Conservation (phyloP, 139 green algal species). For the Closterium sp. region DNA sequence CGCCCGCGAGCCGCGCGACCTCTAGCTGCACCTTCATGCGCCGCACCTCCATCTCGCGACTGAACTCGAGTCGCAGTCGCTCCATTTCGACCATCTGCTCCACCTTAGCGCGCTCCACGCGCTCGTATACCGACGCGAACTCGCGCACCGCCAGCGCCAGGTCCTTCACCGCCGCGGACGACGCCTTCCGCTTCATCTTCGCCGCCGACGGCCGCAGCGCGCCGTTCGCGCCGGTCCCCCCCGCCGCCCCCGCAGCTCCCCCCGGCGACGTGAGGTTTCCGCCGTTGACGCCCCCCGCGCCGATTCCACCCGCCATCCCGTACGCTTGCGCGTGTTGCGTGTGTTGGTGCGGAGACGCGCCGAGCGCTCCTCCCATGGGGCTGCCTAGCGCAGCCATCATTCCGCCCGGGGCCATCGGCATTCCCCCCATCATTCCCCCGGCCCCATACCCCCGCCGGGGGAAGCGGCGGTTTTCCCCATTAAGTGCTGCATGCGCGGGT, state of each 20-base stretch:
- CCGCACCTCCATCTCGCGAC: constrained; percentile 18
- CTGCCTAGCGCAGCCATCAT: too few species aligned
- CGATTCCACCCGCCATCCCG: not conserved
- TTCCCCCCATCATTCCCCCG: too few species aligned
- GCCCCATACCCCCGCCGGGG: too few species aligned
- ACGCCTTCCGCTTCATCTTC: constrained; percentile 21
- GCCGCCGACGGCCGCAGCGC: too few species aligned
- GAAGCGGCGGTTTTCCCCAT: too few species aligned
- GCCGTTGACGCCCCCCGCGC: not conserved
- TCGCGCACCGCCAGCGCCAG: constrained; percentile 17
- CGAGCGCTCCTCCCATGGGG: too few species aligned
- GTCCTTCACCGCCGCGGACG: not conserved
- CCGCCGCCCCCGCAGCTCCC: not conserved
- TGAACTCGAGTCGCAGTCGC: constrained; percentile 22
- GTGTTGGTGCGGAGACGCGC: not conserved
- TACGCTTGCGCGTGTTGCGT: not conserved
- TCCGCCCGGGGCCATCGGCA: too few species aligned
- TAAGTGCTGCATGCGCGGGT: too few species aligned
- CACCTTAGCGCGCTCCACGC: constrained; percentile 2
- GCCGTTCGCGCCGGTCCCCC: not conserved
- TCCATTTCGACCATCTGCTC: constrained; percentile 23
- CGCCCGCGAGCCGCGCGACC: constrained; percentile 3
- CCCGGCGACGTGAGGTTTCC: not conserved
- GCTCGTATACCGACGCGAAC: constrained; percentile 14
- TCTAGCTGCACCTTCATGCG: constrained; percentile 33